Percentiles rank a stretch among this genome's conserved stretches.
Evolutionary conservation across 2,329 filamentous ascomycete genomes (phyloP).

Genomic region (Leptographium radiaticola): DNA sequence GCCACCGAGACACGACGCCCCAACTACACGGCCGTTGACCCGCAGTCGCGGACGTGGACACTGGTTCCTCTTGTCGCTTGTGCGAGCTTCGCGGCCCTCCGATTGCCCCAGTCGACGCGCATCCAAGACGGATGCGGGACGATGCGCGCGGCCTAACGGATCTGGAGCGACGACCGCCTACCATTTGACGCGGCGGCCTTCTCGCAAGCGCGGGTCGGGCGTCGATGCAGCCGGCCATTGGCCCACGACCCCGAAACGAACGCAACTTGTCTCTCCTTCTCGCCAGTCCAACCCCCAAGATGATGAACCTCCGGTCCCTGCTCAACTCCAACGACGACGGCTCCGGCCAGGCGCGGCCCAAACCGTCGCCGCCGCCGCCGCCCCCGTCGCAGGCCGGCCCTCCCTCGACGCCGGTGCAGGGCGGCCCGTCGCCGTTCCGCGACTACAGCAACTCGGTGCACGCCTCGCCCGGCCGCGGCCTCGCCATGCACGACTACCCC

Average conservation of each 20-base stretch:
- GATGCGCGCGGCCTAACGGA: too few species aligned
- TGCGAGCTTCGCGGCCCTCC: too few species aligned
- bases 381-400: conserved; percentile 5
- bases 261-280: too few species aligned
- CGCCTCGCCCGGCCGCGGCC: conserved; percentile 32
- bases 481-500: conserved; percentile 29
- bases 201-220: too few species aligned
- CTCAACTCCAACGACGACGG: conserved; percentile 38
- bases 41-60: too few species aligned
- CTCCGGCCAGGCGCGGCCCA: conserved; percentile 18
- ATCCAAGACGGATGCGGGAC: too few species aligned
- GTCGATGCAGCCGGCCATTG: too few species aligned
- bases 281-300: conserved; percentile 4
- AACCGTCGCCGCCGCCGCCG: conserved; percentile 16
- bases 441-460: conserved; percentile 36
- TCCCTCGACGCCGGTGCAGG: conserved; percentile 24
- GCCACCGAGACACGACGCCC: background rate
- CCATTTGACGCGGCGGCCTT: too few species aligned
- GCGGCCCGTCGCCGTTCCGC: conserved; percentile 32
- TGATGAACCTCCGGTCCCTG: conserved; percentile 40
- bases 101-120: too few species aligned
- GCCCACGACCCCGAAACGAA: too few species aligned
- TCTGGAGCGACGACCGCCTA: too few species aligned
- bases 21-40: background rate
- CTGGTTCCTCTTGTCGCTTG: too few species aligned